Evolutionary conservation across 345 rosid species (phyloP).

Genomic region (Conringia planisiliqua): DNA sequence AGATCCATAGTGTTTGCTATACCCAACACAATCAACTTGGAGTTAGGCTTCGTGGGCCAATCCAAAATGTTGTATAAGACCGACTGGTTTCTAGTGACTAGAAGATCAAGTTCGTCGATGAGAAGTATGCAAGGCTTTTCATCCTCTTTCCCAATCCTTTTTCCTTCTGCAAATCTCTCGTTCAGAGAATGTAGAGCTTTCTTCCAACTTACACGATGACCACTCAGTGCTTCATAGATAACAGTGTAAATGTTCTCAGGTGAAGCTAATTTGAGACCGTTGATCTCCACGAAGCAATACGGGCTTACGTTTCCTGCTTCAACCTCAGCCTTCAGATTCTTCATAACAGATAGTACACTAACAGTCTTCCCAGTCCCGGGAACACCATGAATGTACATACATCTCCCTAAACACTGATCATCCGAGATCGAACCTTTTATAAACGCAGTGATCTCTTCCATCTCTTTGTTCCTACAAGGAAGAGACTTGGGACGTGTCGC

Average conservation of each 20-base stretch:
- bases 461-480: conserved; percentile 91
- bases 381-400: conserved; percentile 94
- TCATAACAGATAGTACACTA: conserved; percentile 82
- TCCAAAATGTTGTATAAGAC: conserved; percentile 89
- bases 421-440: conserved; percentile 83
- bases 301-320: conserved; percentile 68
- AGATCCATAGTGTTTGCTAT: conserved; percentile 99
- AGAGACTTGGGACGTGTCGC: conserved; percentile 79
- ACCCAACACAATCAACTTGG: conserved; percentile 84
- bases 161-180: conserved; percentile 76
- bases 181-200: conserved; percentile 79
- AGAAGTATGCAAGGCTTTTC: conserved; percentile 84
- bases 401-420: conserved; percentile 87
- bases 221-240: conserved; percentile 88
- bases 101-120: conserved; percentile 95
- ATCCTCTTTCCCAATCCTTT: conserved; percentile 51
- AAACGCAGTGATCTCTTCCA: conserved; percentile 81
- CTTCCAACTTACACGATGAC: conserved; percentile 88
- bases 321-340: conserved; percentile 78
- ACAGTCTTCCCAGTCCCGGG: conserved; percentile 99
- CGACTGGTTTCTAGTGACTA: conserved; percentile 93
- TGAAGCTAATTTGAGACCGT: conserved; percentile 89
- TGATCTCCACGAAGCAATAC: conserved; percentile 87
- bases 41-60: conserved; percentile 90
- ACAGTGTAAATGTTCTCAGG: conserved; percentile 89